Percentiles rank a stretch among this genome's conserved stretches.
Conservation (phyloP, 1,139 yeast species). For the Nakaseomyces bracarensis region DNA sequence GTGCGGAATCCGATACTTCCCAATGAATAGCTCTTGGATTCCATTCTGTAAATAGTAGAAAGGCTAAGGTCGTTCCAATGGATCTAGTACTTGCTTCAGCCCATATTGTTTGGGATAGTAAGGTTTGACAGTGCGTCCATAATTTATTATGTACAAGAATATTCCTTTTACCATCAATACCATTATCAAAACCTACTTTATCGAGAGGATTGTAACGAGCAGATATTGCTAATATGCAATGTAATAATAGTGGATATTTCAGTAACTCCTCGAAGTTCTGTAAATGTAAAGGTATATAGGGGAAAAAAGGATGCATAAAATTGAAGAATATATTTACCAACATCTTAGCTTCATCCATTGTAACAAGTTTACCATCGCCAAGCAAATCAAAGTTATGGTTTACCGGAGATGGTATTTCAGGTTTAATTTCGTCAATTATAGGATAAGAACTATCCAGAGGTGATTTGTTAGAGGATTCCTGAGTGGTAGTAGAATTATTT, state of each 20-base stretch:
- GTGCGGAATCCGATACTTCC: slow-evolving; percentile 79
- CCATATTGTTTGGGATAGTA: slow-evolving; percentile 86
- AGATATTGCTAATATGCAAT: slow-evolving; percentile 73
- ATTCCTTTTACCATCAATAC: slow-evolving; percentile 33
- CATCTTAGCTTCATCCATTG: slow-evolving; percentile 58
- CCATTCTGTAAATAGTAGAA: slow-evolving; percentile 87
- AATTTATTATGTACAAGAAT: slow-evolving; percentile 65
- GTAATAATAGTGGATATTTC: slow-evolving; percentile 70
- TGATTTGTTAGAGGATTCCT: background rate
- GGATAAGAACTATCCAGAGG: slow-evolving; percentile 1
- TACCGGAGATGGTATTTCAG: slow-evolving; percentile 1
- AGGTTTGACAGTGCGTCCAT: slow-evolving; percentile 76
- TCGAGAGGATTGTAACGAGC: slow-evolving; percentile 62
- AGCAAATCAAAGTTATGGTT: slow-evolving; percentile 45
- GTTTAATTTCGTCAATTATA: slow-evolving; percentile 4
- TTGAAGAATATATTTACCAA: slow-evolving; percentile 60
- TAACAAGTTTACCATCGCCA: slow-evolving; percentile 50
- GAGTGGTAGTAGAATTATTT: background rate
- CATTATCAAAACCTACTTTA: slow-evolving; percentile 30
- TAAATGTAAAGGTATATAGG: slow-evolving; percentile 69
- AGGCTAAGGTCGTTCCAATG: slow-evolving; percentile 78
- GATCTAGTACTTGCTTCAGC: slow-evolving; percentile 88
- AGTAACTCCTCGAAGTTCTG: slow-evolving; percentile 60
- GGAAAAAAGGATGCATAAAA: slow-evolving; percentile 84
- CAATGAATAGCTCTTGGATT: slow-evolving; percentile 90